Percentiles rank a stretch among this genome's conserved stretches.
Evolutionary conservation across 768 basidiomycete species (phyloP).

Genomic region (Collybia nuda): DNA sequence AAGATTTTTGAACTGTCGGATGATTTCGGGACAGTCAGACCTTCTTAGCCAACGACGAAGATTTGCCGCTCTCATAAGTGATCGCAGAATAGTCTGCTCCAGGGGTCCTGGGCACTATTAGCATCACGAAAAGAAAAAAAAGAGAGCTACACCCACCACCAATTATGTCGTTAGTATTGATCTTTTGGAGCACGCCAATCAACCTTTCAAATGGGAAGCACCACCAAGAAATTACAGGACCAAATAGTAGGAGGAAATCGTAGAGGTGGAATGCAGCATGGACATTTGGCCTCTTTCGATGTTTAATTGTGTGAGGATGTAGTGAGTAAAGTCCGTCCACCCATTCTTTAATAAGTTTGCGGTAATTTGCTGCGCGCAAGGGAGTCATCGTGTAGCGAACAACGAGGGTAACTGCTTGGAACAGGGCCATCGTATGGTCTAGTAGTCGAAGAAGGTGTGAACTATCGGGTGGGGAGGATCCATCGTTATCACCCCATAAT

Average conservation of each 20-base stretch:
- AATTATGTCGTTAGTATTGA: conserved; percentile 28
- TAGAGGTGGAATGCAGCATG: conserved; percentile 32
- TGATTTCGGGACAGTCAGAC: conserved; percentile 4
- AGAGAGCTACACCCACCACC: conserved; percentile 11
- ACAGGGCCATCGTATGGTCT: conserved; percentile 25
- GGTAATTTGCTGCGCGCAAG: conserved; percentile 8
- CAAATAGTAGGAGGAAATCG: conserved; percentile 32
- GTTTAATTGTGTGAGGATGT: conserved; percentile 18
- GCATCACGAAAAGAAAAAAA: neutral
- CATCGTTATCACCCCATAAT: conserved; percentile 23
- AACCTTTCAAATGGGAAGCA: conserved; percentile 35
- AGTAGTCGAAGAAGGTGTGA: conserved; percentile 11
- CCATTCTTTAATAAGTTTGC: conserved; percentile 16
- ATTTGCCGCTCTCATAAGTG: conserved; percentile 2
- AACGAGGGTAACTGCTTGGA: conserved; percentile 21
- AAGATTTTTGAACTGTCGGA: conserved; percentile 3
- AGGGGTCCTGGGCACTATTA: neutral
- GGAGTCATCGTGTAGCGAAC: conserved; percentile 13
- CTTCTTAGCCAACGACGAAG: conserved; percentile 3
- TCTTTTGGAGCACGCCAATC: conserved; percentile 32
- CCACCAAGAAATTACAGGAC: conserved; percentile 37
- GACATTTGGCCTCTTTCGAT: conserved; percentile 14
- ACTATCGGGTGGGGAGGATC: neutral
- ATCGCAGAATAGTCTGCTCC: neutral
- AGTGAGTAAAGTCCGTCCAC: conserved; percentile 17